A percentile compares a stretch with the other conserved stretches of the same genome.
phyloP scores from a whole-genome alignment of 495 filamentous ascomycete species.

The Lasiosphaeris hirsuta region DNA sequence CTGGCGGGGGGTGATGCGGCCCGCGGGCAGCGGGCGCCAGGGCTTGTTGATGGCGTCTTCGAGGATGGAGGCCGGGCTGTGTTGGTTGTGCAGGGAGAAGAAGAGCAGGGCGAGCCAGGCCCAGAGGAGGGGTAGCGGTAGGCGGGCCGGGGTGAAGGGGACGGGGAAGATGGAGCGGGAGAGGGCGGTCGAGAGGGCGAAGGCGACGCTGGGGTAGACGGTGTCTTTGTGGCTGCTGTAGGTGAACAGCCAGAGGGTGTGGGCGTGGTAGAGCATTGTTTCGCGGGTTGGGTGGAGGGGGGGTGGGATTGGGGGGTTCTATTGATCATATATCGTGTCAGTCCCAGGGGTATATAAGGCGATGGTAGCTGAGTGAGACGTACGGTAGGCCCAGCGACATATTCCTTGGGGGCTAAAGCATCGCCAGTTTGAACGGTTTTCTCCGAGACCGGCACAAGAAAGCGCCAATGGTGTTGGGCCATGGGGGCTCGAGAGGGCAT shows the following conservation, averaged over 20 bases:
- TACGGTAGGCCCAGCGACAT: no score
- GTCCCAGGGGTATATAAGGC: no score
- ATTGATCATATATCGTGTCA: no score
- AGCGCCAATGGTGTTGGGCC: no score
- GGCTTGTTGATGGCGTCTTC: slow-evolving; percentile 59
- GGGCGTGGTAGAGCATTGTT: slow-evolving; percentile 8
- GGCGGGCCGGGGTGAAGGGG: neutral
- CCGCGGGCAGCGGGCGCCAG: slow-evolving; percentile 51
- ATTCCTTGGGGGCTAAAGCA: no score
- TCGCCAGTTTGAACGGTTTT: no score
- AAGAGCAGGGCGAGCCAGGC: slow-evolving; percentile 38
- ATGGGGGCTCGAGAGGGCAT: no score
- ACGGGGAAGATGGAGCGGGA: neutral
- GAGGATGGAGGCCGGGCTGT: slow-evolving; percentile 38
- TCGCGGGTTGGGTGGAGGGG: no score
- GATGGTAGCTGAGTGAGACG: no score
- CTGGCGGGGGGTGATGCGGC: slow-evolving; percentile 36
- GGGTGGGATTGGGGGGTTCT: no score
- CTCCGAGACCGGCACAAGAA: no score
- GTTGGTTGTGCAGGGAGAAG: slow-evolving; percentile 51
- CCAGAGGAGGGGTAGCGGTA: slow-evolving; percentile 24
- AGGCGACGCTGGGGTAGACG: slow-evolving; percentile 2
- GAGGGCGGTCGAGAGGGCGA: slow-evolving; percentile 2
- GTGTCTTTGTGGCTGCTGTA: slow-evolving; percentile 28
- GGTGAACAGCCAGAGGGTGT: slow-evolving; percentile 32